A percentile compares a stretch with the other conserved stretches of the same genome.
Conservation (phyloP, 164 flowering plant genomes). For the Chimonanthus salicifolius region DNA sequence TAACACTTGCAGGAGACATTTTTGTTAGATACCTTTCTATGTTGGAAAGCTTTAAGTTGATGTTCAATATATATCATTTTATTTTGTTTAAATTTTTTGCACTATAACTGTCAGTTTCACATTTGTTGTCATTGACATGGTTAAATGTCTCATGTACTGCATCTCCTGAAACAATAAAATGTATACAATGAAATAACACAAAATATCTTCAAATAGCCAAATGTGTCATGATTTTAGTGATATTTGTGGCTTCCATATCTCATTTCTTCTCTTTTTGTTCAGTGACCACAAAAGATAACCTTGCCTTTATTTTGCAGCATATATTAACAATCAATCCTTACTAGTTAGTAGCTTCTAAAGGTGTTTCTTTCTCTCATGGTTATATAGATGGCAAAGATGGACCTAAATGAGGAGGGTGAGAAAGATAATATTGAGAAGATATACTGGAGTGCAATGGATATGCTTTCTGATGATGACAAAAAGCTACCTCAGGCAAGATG, state of each 20-base stretch:
- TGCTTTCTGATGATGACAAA: slow-evolving; percentile 96
- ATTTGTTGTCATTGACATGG: background rate
- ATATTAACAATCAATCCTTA: background rate
- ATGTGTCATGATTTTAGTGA: background rate
- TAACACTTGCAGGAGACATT: background rate
- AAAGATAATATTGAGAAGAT: slow-evolving; percentile 75
- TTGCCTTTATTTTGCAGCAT: background rate
- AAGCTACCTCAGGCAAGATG: slow-evolving; percentile 85
- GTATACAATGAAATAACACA: background rate
- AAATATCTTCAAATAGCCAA: background rate
- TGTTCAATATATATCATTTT: background rate
- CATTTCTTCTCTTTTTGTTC: background rate
- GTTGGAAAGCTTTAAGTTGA: background rate
- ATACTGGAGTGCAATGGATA: slow-evolving; percentile 97
- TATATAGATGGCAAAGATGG: slow-evolving; percentile 89
- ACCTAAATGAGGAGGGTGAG: slow-evolving; percentile 81
- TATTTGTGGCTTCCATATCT: background rate
- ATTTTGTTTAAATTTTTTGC: background rate
- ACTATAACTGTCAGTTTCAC: background rate
- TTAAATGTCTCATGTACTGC: background rate
- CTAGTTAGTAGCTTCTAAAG: background rate
- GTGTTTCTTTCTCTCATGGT: slow-evolving; percentile 6
- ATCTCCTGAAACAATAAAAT: background rate
- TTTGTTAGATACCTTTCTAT: background rate
- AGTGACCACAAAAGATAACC: background rate